Conservation (phyloP, 352 stramenopile genomes). For the Aphanomyces stellatus region DNA sequence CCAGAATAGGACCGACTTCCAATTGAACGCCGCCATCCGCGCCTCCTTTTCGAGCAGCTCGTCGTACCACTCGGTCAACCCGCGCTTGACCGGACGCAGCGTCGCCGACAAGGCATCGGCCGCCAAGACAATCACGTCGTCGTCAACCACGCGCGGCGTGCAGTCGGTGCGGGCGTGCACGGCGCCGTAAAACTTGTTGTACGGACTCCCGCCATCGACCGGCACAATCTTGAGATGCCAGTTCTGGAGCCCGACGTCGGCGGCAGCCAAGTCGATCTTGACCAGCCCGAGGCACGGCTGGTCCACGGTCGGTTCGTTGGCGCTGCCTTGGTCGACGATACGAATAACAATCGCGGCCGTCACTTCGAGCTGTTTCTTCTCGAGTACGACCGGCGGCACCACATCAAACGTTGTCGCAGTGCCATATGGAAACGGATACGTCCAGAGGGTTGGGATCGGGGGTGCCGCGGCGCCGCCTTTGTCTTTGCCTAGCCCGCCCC, state of each 20-base stretch:
- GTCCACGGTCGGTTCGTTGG: not conserved
- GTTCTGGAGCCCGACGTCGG: conserved; percentile 32
- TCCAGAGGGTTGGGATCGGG: not conserved
- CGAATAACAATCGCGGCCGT: conserved; percentile 30
- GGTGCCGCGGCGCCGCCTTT: not conserved
- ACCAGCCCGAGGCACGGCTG: conserved; percentile 31
- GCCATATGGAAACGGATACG: not conserved
- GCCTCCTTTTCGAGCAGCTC: conserved; percentile 19
- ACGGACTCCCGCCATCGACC: conserved; percentile 25
- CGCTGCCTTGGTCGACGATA: conserved; percentile 31
- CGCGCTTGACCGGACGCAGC: conserved; percentile 16
- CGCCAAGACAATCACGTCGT: not conserved
- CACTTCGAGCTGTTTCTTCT: not conserved
- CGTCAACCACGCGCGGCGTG: conserved; percentile 8
- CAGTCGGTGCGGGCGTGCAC: conserved; percentile 32
- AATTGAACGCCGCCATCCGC: not conserved
- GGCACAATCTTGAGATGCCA: conserved; percentile 38
- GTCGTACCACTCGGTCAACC: conserved; percentile 33
- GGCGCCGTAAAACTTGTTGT: conserved; percentile 47
- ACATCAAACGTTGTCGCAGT: not conserved
- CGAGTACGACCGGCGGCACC: not conserved
- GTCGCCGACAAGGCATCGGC: not conserved
- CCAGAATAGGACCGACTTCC: not conserved
- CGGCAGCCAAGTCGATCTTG: conserved; percentile 39
- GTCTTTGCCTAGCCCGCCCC: not conserved